These are phyloP conservation scores for Fusarium nodosum DNA, from an alignment of 2,329 filamentous ascomycete genomes.

Conservation along the genomic window DNA sequence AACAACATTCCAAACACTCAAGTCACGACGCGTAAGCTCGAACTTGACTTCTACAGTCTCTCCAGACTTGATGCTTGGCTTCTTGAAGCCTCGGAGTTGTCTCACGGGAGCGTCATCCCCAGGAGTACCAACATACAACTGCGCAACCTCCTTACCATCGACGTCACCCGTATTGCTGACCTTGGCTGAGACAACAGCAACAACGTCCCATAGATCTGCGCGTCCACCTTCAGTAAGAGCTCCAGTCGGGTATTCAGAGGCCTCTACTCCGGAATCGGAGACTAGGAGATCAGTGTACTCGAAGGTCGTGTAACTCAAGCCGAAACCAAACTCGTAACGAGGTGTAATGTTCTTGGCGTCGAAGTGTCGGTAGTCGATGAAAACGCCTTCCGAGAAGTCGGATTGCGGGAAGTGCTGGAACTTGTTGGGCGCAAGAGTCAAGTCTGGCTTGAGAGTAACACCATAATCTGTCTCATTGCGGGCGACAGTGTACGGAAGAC, in stretches of 20 bases:
- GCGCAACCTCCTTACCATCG: slow-evolving; percentile 6
- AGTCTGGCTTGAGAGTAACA: background rate
- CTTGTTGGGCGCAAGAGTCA: slow-evolving; percentile 3
- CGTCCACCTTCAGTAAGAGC: slow-evolving; percentile 1
- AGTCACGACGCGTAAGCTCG: background rate
- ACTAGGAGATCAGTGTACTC: slow-evolving; percentile 5
- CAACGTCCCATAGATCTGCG: slow-evolving; percentile 8
- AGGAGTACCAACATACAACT: slow-evolving; percentile 17
- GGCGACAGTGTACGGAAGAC: slow-evolving; percentile 73
- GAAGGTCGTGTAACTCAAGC: slow-evolving; percentile 79
- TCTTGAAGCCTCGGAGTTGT: slow-evolving; percentile 23
- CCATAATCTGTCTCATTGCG: slow-evolving; percentile 56
- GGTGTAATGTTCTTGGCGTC: slow-evolving; percentile 73
- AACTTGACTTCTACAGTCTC: background rate
- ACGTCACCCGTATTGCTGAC: slow-evolving; percentile 3
- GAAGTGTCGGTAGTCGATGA: slow-evolving; percentile 78
- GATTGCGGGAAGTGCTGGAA: slow-evolving; percentile 17
- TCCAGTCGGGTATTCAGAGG: slow-evolving; percentile 1
- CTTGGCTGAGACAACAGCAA: slow-evolving; percentile 5
- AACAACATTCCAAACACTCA: slow-evolving; percentile 21
- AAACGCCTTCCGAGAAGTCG: slow-evolving; percentile 15
- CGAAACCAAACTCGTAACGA: slow-evolving; percentile 81
- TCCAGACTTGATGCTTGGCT: background rate
- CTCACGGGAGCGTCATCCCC: background rate
- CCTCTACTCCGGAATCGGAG: background rate